Conservation (phyloP, 345 rosid species). For the Orychophragmus violaceus region DNA sequence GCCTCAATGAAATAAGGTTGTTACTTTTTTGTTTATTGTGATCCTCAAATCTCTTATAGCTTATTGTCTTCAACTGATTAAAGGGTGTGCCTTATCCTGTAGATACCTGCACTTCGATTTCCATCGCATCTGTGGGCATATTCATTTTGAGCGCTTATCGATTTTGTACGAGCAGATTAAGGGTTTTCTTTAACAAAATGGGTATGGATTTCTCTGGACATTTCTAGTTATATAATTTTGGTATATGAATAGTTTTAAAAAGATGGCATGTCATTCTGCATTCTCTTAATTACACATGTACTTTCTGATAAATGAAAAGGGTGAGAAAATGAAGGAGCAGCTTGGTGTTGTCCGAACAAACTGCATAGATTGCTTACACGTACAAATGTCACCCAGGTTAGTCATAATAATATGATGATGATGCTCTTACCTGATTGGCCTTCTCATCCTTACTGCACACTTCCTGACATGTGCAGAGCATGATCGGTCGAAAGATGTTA, state of each 20-base stretch:
- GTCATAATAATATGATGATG: constrained; percentile 21
- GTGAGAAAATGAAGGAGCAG: no score
- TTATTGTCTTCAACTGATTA: constrained; percentile 12
- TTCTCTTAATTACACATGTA: constrained; percentile 45
- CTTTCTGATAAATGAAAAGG: constrained; percentile 76
- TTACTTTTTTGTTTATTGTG: constrained; percentile 24
- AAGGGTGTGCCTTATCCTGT: constrained; percentile 27
- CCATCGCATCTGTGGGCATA: constrained; percentile 80
- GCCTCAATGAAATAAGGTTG: constrained; percentile 97
- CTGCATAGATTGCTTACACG: constrained; percentile 98
- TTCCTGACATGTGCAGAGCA: constrained; percentile 55
- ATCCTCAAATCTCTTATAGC: neutral
- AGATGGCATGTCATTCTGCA: neutral
- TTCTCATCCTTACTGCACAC: constrained; percentile 7
- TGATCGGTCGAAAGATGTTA: no score
- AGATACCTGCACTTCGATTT: no score
- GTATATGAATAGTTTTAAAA: neutral
- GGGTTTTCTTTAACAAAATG: constrained; percentile 70
- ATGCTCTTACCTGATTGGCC: neutral
- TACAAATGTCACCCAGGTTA: constrained; percentile 94
- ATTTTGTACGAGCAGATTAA: constrained; percentile 78
- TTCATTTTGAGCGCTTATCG: constrained; percentile 93
- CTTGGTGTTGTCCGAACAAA: no score
- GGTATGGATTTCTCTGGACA: constrained; percentile 41
- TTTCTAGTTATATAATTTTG: neutral